Evolutionary conservation across 768 basidiomycete genomes (phyloP), one percentile per base, ranked within the genome.

Genomic region (Baorangia bicolor): DNA sequence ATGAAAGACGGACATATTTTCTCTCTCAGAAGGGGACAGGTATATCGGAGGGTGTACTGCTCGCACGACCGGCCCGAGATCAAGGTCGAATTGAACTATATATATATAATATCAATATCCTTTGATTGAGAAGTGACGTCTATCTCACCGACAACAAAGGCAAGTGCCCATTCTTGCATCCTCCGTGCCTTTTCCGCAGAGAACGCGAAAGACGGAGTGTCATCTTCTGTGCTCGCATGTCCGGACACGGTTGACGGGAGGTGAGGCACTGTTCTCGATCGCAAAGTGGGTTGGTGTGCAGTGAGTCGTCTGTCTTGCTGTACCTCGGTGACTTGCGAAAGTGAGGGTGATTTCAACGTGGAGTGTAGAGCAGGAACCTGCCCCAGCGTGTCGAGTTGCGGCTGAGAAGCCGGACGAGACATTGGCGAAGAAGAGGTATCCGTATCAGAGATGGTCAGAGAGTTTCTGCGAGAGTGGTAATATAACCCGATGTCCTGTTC

Each of bases 41-140:
- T 77, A 68, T n/a, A 87, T 67, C 1, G 86, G 80, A 3, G 91
- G 90, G 59, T 86, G 87, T 39, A 91, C 69, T 14, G 84, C 80
- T 50, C 83, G 81, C 23, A 96, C 77, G 6, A 88, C 83, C 10
- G 94, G 94, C 4, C 94, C 94, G 45, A 87, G 75, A 60, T 96
- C 94, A 43, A 94, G 70, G 72, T 97, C 94, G 65, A 97, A 97
- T 61, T 94, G 86, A 35, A 93, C 89, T 91, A 57, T 16, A 70
- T 23, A 41, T 23, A 47, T n/a, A 53, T 47, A 53, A 56, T 30
- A 27, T 34, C 33, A 31, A 21, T 21, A 31, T 8, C 34, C 42
- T 11, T 47, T 40, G 18, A 50, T 21, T 20, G 49, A 28, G 55
- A 44, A n/a, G 45, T 38, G 21, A 28, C 11, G 20, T n/a, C 9